Evolutionary conservation across 441 rosid genomes (phyloP).

Genomic region (Mallotus japonicus): DNA sequence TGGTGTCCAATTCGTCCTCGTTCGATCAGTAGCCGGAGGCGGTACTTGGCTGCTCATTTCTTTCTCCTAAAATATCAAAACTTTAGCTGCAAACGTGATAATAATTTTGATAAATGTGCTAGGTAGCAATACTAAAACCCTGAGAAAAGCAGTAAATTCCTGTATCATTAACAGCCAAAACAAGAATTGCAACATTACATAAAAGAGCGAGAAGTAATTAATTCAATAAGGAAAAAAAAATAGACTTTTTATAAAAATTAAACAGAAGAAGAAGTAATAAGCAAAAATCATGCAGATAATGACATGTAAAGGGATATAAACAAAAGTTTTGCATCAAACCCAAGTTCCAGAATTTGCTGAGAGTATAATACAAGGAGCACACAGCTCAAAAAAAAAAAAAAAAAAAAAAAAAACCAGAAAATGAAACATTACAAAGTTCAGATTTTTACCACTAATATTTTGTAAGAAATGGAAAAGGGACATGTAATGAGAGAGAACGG

Average conservation of each 20-base stretch:
- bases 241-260: too few relatives aligned
- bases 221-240: too few relatives aligned
- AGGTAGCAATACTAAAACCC: neutral
- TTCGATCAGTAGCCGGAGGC: conserved; percentile 24
- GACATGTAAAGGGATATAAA: neutral
- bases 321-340: neutral
- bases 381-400: neutral
- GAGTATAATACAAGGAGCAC: neutral
- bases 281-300: neutral
- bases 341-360: neutral
- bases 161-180: neutral
- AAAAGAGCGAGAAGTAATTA: neutral
- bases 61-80: neutral
- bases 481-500: neutral
- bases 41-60: conserved; percentile 35
- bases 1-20: conserved; percentile 41
- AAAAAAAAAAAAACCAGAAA: neutral
- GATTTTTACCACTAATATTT: neutral
- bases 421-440: neutral
- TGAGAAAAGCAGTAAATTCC: neutral
- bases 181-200: neutral
- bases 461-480: too few relatives aligned
- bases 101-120: neutral
- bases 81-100: neutral
- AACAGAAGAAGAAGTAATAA: too few relatives aligned